phyloP scores from a whole-genome alignment of 495 filamentous ascomycete species.

The Aspergillus steynii region DNA sequence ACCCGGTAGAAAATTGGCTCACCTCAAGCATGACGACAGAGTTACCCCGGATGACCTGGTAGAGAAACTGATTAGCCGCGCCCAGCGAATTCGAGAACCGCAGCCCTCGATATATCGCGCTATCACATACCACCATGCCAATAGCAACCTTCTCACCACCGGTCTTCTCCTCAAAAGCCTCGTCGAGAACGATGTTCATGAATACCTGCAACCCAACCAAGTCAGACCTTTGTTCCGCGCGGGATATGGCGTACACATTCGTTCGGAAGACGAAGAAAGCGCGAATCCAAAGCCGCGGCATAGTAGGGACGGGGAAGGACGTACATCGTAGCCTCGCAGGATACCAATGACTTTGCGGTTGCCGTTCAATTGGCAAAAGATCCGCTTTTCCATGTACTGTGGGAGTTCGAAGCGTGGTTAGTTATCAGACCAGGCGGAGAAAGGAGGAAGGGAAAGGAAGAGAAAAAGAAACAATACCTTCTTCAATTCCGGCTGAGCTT shows the following conservation, averaged over 20 bases:
- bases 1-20: conserved; percentile 12
- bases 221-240: not conserved
- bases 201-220: conserved; percentile 67
- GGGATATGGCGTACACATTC: not conserved
- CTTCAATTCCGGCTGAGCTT: conserved; percentile 98
- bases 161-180: conserved; percentile 93
- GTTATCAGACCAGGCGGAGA: conserved; percentile 2
- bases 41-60: conserved; percentile 80
- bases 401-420: conserved; percentile 12
- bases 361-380: conserved; percentile 97
- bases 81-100: not conserved
- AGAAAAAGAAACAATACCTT: conserved; percentile 60
- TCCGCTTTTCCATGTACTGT: conserved; percentile 98
- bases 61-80: conserved; percentile 1
- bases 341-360: conserved; percentile 96
- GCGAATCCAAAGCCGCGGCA: not conserved
- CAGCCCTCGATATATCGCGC: not conserved
- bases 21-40: conserved; percentile 96
- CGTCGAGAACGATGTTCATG: conserved; percentile 96
- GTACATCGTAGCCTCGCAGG: conserved; percentile 92
- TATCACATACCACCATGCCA: conserved; percentile 80
- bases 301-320: conserved; percentile 20
- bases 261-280: not conserved
- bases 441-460: not conserved
- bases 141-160: conserved; percentile 88